Percentiles rank a stretch among this genome's conserved stretches.
These are phyloP conservation scores for Colletotrichum zoysiae DNA, from an alignment of 2,329 filamentous ascomycete species.

Conservation along the genomic window DNA sequence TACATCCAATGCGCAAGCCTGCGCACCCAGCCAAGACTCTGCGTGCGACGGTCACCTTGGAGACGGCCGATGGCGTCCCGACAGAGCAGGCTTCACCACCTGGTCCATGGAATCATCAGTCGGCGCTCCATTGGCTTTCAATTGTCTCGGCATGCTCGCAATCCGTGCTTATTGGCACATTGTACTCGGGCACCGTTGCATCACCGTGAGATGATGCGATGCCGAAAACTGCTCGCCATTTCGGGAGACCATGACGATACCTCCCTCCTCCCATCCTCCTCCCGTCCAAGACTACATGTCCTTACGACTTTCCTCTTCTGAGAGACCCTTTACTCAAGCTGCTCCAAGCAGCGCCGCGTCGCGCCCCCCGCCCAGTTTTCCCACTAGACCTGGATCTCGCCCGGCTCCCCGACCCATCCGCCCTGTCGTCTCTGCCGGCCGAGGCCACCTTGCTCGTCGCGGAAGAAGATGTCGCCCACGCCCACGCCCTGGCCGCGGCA, in stretches of 20 bases:
- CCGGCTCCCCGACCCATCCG: neutral
- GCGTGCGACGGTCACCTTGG: neutral
- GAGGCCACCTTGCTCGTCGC: neutral
- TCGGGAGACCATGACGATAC: neutral
- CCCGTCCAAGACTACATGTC: neutral
- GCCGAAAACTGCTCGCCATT: neutral
- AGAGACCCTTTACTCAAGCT: neutral
- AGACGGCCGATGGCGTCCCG: constrained; percentile 28
- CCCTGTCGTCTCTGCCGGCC: neutral
- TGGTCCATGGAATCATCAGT: neutral
- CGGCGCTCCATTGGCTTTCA: neutral
- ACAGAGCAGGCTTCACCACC: neutral
- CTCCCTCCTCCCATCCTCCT: neutral
- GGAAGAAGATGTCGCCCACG: neutral
- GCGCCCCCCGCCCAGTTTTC: too few species aligned
- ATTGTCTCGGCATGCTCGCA: neutral
- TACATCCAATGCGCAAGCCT: neutral
- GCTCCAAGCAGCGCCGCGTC: neutral
- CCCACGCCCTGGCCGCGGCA: neutral
- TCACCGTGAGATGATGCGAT: neutral
- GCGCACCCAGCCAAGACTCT: neutral
- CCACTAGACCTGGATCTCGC: neutral
- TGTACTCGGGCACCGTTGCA: neutral
- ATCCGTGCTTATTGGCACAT: neutral
- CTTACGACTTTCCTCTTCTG: neutral